Evolutionary conservation across 257 asterid genomes (phyloP), one percentile per base, ranked within the genome.

Genomic region (Leonotis leonurus): DNA sequence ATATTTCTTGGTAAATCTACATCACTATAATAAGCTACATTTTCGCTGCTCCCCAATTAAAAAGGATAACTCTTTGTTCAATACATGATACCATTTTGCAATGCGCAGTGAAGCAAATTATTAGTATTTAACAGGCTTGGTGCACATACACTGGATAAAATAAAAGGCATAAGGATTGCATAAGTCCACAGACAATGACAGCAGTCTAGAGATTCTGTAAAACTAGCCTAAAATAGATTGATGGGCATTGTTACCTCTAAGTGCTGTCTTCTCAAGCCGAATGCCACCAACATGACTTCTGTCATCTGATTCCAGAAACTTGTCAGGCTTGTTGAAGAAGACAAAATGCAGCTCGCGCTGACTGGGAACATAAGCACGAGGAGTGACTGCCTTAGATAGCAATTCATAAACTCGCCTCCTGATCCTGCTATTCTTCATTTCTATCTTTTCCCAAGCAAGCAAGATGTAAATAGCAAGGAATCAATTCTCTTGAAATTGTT

Each of bases 301-400:
- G 37, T 58, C 64, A 61, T 73, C 78, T 5, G 85, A 80, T 64
- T 80, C 89, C 32, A 83, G 70, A 76, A 92, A 89, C 73, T 71
- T 83, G 48, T 83, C 89, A 24, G 99, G 97, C 74, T 75, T 86
- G 67, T 35, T 88, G 70, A 89, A 89, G 89, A 89, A 92, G 70
- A 83, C 81, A 73, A 92, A 92, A 67, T 89, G 96, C 67, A 92
- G 91, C 60, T 92, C 96, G 11, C 83, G 88, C 70, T 79, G 78
- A 73, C 78, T 66, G 5, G 76, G 60, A 71, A 64, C 26, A 43
- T 73, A 63, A 70, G 77, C 63, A 68, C 24, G 53, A 41, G 79
- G 70, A 13, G 71, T 58, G 48, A 75, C 95, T 55, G 94, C 95
- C 73, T 80, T 89, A 8, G 96, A 81, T 55, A 89, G 89, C 83